Conservation (phyloP, 805 yeast genomes). For the Pichia nanzhaoensis region DNA sequence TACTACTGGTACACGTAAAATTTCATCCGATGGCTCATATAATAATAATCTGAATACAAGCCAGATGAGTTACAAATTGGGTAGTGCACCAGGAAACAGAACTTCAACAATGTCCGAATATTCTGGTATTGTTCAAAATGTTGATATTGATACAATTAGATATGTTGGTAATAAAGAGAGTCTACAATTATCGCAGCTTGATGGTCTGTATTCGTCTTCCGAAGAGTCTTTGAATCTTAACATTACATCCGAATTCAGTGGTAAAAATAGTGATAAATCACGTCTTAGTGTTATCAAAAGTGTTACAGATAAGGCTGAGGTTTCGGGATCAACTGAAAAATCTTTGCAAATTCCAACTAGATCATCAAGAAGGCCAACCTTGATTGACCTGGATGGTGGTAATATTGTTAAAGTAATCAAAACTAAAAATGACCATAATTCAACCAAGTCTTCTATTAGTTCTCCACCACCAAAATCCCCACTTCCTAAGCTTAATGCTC, state of each 20-base stretch:
- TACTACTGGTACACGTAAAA: neutral
- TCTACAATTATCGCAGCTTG: constrained; percentile 2
- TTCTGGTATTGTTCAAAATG: constrained; percentile 33
- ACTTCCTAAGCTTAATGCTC: constrained; percentile 8
- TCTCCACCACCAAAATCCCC: constrained; percentile 15
- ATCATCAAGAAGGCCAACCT: neutral
- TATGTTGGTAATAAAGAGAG: constrained; percentile 25
- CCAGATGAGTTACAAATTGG: neutral
- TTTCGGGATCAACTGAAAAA: neutral
- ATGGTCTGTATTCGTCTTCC: constrained; percentile 3
- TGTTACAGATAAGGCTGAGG: neutral
- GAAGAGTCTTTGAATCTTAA: constrained; percentile 1
- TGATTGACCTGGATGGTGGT: neutral
- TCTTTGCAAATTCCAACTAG: neutral
- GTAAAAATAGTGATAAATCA: neutral
- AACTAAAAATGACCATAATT: constrained; percentile 3
- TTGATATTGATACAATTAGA: constrained; percentile 30
- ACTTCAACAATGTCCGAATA: constrained; percentile 30
- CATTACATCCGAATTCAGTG: neutral
- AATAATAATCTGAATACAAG: neutral
- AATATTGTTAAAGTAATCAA: constrained; percentile 8
- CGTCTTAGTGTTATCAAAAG: neutral
- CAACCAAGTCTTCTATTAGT: neutral
- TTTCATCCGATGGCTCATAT: neutral
- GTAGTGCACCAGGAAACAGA: constrained; percentile 18